Base-by-base conservation (phyloP, 2,329 filamentous ascomycete genomes). In the Dryadomyces sulphureus region DNA sequence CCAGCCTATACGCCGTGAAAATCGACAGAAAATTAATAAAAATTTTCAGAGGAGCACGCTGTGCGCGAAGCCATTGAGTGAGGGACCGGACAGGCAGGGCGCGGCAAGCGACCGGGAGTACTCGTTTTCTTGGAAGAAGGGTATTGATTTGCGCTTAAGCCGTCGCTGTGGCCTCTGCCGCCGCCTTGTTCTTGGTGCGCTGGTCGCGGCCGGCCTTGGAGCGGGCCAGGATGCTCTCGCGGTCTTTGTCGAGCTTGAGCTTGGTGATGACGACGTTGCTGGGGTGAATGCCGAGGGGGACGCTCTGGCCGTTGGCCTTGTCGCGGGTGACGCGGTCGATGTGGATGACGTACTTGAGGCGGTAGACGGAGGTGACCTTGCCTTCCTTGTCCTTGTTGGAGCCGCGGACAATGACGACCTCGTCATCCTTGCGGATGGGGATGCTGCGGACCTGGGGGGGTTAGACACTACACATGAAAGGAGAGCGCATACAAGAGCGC, bases 261-360 rank as follows among this genome's bases (percentile, higher is more conserved):
- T 95, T 95, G 74, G 83, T 94, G 76, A 98, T 84, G 74, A 94
- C 82, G 59, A 94, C 87, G 72, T 96, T 96, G 72, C 84, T 93
- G 62, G 92, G 83, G 72, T 90, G 84, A 70, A 98, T 81, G 68
- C 87, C 87, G 65, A 96, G 77, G 54, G 90, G 90, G 48, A 96
- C 89, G 66, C 80, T 84, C 77, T 95, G 89, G 72, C 92, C 90
- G 68, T 88, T 92, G 68, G 79, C 84, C 84, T 98, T 98, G 71
- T 98, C 92, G 66, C 89, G 87, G 69, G 81, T 81, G 66, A 98
- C 82, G 62, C 90, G 87, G 80, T 95, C 90, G 68, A 98, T 70
- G 81, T 96, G 90, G 66, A 98, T 82, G 65, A 88, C 77, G 73
- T 92, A 98, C 74, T 96, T 96, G 64, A 94, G 84, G 69, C 88